A percentile compares a stretch with the other conserved stretches of the same genome.
These are phyloP conservation scores for Colletotrichum lindemuthianum DNA, from an alignment of 2,329 filamentous ascomycete species.

Conservation along the genomic window DNA sequence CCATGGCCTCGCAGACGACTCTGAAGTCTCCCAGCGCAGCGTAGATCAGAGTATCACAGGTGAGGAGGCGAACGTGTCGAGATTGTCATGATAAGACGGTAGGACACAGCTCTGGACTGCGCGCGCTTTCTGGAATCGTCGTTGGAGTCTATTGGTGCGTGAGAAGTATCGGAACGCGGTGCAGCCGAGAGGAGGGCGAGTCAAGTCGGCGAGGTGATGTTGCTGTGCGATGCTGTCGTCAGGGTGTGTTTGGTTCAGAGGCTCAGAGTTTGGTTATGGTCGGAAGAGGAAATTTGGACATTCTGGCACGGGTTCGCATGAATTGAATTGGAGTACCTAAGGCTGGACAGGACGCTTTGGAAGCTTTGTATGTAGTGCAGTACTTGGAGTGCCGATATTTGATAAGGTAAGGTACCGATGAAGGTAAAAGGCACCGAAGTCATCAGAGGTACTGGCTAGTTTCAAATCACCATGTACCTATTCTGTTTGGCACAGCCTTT, in stretches of 20 bases:
- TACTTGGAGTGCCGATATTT: too few species aligned
- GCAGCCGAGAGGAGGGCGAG: background rate
- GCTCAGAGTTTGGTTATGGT: background rate
- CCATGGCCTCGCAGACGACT: constrained; percentile 55
- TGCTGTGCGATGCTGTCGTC: background rate
- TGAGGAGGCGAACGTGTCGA: constrained; percentile 29
- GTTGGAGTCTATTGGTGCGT: constrained; percentile 1
- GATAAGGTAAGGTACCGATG: background rate
- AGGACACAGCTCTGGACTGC: constrained; percentile 27
- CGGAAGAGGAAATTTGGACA: constrained; percentile 28
- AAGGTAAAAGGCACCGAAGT: background rate
- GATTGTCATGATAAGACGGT: constrained; percentile 30
- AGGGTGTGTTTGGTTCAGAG: background rate
- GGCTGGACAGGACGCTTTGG: constrained; percentile 23
- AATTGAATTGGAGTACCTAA: constrained; percentile 32
- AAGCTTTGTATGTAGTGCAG: constrained; percentile 13
- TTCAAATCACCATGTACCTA: too few species aligned
- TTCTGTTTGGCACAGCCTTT: too few species aligned
- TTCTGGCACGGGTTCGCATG: constrained; percentile 27
- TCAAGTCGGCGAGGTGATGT: too few species aligned
- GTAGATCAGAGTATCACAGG: constrained; percentile 30
- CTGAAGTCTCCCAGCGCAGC: constrained; percentile 24
- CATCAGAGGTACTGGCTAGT: too few species aligned
- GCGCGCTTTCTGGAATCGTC: constrained; percentile 10
- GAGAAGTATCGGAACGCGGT: background rate